Evolutionary conservation across 805 yeast species (phyloP).

Genomic region (Saturnispora gosingensis): DNA sequence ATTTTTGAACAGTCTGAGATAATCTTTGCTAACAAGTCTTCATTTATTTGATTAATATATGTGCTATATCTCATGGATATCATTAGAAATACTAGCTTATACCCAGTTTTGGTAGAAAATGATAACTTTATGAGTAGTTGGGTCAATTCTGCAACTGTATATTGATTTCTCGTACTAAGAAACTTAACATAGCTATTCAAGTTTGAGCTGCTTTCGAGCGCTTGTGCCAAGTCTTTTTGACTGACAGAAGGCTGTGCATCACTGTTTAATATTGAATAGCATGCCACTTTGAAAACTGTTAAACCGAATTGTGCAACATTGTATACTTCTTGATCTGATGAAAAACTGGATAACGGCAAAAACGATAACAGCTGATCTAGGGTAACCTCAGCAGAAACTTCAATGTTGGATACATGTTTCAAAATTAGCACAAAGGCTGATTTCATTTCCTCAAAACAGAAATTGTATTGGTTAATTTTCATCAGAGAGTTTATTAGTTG

Average conservation of each 20-base stretch:
- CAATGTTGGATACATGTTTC: background rate
- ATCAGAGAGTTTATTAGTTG: background rate
- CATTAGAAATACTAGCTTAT: slow-evolving; percentile 10
- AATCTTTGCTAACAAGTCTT: slow-evolving; percentile 4
- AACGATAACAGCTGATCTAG: background rate
- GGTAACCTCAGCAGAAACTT: background rate
- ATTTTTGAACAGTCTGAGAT: slow-evolving; percentile 10
- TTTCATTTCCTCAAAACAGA: background rate
- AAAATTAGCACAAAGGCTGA: background rate
- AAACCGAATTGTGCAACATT: background rate
- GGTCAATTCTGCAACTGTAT: background rate
- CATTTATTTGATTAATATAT: slow-evolving; percentile 1
- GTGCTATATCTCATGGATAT: slow-evolving; percentile 11
- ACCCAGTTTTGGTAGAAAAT: slow-evolving; percentile 11
- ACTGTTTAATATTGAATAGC: background rate
- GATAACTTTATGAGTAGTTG: slow-evolving; percentile 9
- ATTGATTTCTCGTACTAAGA: background rate
- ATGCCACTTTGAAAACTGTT: background rate
- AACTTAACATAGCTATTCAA: background rate
- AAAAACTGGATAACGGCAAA: background rate
- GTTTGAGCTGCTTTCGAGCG: background rate
- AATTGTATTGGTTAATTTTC: background rate
- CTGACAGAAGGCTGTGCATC: background rate
- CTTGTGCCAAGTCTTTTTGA: background rate
- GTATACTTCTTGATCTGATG: background rate